phyloP scores from a whole-genome alignment of 192 early-diverging fungal genomes.

The Entomortierella parvispora region DNA sequence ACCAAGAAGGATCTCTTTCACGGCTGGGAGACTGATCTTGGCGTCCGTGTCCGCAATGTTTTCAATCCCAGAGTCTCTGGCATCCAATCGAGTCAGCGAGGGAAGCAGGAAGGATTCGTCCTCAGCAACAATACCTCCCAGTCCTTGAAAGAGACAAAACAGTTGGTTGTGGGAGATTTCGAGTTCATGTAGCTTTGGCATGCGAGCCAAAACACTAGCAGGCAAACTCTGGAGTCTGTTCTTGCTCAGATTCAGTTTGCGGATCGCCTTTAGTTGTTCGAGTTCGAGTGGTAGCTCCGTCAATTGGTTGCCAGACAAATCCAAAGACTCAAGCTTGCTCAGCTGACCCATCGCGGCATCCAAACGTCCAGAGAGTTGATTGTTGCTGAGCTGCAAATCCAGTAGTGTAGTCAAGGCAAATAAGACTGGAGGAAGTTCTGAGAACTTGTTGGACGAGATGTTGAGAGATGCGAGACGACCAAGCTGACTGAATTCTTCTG shows the following conservation, averaged over 20 bases:
- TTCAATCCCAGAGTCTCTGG: slow-evolving; percentile 41
- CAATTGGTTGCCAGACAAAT: slow-evolving; percentile 53
- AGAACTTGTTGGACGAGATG: slow-evolving; percentile 56
- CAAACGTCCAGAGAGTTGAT: slow-evolving; percentile 47
- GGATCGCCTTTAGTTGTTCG: slow-evolving; percentile 36
- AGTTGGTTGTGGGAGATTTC: slow-evolving; percentile 53
- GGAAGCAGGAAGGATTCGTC: slow-evolving; percentile 2
- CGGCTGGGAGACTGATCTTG: slow-evolving; percentile 36
- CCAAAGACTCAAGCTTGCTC: slow-evolving; percentile 47
- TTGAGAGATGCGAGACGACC: slow-evolving; percentile 50
- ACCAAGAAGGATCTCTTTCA: slow-evolving; percentile 58
- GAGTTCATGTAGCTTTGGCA: slow-evolving; percentile 57
- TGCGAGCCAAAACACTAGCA: slow-evolving; percentile 39
- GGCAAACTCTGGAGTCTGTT: slow-evolving; percentile 54
- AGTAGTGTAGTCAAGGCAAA: slow-evolving; percentile 35
- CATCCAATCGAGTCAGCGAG: slow-evolving; percentile 27
- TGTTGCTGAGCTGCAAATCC: slow-evolving; percentile 52
- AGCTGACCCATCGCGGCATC: slow-evolving; percentile 44
- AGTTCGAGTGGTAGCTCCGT: slow-evolving; percentile 53
- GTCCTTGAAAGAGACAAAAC: slow-evolving; percentile 36
- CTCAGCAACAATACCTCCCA: slow-evolving; percentile 7
- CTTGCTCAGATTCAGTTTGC: slow-evolving; percentile 53
- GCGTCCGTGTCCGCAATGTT: slow-evolving; percentile 43
- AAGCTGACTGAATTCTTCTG: slow-evolving; percentile 48
- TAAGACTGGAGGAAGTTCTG: slow-evolving; percentile 50